These are phyloP conservation scores for Eucalyptus guilfoylei DNA, from an alignment of 345 rosid genomes.

Conservation along the genomic window DNA sequence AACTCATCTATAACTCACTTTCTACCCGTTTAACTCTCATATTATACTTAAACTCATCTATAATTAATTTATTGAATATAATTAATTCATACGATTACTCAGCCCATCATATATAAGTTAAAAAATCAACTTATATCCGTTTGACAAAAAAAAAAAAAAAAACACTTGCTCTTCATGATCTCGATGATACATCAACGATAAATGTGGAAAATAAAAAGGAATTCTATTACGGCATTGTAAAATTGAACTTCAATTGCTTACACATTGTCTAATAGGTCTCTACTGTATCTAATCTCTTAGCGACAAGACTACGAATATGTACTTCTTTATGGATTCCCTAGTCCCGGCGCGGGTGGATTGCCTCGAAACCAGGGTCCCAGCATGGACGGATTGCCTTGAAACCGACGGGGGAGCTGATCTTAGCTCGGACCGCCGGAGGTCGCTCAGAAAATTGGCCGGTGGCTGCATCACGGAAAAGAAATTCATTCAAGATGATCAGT, in stretches of 20 bases:
- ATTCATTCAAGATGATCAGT: not conserved
- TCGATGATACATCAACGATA: accelerated
- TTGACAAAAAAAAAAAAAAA: not conserved
- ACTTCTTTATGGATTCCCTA: not conserved
- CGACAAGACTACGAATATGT: not conserved
- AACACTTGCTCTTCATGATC: not conserved
- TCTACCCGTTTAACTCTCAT: no score
- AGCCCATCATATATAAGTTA: no score
- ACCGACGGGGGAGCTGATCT: not conserved
- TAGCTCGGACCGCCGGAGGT: not conserved
- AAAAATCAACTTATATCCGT: no score
- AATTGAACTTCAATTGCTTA: not conserved
- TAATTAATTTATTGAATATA: no score
- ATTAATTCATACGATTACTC: no score
- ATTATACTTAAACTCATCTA: no score
- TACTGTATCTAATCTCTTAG: not conserved
- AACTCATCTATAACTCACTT: not conserved
- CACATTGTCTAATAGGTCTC: not conserved
- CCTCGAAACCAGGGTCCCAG: not conserved
- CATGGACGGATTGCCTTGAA: not conserved
- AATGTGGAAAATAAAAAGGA: not conserved
- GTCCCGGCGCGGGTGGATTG: not conserved
- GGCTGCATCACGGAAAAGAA: not conserved
- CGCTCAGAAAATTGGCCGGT: not conserved
- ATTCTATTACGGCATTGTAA: not conserved